Evolutionary conservation across 2,329 filamentous ascomycete species (phyloP), one percentile per base, ranked within the genome.

Genomic region (Penicillium freii): DNA sequence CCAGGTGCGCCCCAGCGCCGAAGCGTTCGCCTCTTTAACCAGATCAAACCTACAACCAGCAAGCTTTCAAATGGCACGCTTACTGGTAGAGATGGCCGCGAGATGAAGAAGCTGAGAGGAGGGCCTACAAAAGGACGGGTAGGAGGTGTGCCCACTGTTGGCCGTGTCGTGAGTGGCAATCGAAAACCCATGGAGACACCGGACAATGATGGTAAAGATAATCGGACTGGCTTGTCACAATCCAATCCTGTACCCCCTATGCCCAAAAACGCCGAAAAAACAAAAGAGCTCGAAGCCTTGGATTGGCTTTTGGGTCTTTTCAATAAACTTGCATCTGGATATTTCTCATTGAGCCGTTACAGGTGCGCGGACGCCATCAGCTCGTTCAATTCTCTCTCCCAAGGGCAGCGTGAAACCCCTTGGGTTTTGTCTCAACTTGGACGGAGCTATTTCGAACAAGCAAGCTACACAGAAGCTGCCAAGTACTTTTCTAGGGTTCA

Each of bases 391-490:
- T 82, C 85, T 0, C 78, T 99, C 21, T 87, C 91, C 1, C 78
- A 84, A 31, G 77, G 81, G 5, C 93, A 97, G 68, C 87, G 91
- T 65, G 92, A 96, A 61, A 96, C 93, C 1, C 91, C 94, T 1
- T 97, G 92, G 90, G 91, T 97, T 15, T 81, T 97, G 56, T 88
- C 92, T 6, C 91, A 96, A 69, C 88, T 97, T 70, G 95, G 92
- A 8, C 89, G 91, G 65, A 91, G 92, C 19, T 86, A 95, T 70
- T 96, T 96, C 72, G 94, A 99, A 77, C 90, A 93, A 71, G 89
- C 89, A 10, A 84, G 88, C 63, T 97, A 97, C 71, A 79, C 81
- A 2, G 91, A 96, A 62, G 91, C 94, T 3, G 93, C 96, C 71
- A 91, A 89, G 62, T 89, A 87, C 68, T 99, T 96, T 73, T 82